A percentile compares a stretch with the other conserved stretches of the same genome.
Conservation (phyloP, 2,329 filamentous ascomycete species). For the Trichoderma polysporum region DNA sequence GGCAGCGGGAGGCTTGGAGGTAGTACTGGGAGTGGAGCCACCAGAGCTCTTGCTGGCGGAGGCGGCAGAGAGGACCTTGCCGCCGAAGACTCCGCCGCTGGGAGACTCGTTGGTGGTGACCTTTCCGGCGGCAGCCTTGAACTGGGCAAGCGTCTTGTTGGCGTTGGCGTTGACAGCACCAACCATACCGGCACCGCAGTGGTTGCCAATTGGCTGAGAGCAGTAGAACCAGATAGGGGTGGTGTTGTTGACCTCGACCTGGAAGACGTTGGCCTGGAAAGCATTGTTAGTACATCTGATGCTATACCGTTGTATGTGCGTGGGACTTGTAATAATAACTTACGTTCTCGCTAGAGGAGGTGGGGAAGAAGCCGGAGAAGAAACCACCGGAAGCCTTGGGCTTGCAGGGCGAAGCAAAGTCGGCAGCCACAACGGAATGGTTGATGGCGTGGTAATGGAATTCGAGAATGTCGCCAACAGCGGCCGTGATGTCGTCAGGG, state of each 20-base stretch:
- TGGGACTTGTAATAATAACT: not conserved
- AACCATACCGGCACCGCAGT: constrained; percentile 20
- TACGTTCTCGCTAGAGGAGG: not conserved
- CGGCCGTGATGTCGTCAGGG: constrained; percentile 43
- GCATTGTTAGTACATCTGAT: not conserved
- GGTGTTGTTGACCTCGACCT: constrained; percentile 19
- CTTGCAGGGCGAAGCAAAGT: constrained; percentile 50
- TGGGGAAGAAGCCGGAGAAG: constrained; percentile 21
- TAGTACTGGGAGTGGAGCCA: not conserved
- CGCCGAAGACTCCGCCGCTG: constrained; percentile 12
- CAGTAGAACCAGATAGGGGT: constrained; percentile 23
- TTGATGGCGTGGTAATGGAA: constrained; percentile 49
- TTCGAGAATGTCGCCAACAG: constrained; percentile 48
- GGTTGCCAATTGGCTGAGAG: constrained; percentile 12
- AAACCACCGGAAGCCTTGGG: constrained; percentile 31
- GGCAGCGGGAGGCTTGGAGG: not conserved
- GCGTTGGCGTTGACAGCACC: constrained; percentile 20
- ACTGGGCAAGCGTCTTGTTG: constrained; percentile 16
- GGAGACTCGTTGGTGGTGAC: constrained; percentile 2
- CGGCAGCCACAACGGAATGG: constrained; percentile 48
- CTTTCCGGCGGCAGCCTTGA: constrained; percentile 12
- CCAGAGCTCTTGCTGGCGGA: not conserved
- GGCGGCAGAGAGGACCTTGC: not conserved
- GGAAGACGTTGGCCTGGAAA: constrained; percentile 24
- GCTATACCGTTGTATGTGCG: too few relatives aligned